phyloP scores from a whole-genome alignment of 371 early-diverging fungal genomes.

The Apophysomyces trapeziformis region DNA sequence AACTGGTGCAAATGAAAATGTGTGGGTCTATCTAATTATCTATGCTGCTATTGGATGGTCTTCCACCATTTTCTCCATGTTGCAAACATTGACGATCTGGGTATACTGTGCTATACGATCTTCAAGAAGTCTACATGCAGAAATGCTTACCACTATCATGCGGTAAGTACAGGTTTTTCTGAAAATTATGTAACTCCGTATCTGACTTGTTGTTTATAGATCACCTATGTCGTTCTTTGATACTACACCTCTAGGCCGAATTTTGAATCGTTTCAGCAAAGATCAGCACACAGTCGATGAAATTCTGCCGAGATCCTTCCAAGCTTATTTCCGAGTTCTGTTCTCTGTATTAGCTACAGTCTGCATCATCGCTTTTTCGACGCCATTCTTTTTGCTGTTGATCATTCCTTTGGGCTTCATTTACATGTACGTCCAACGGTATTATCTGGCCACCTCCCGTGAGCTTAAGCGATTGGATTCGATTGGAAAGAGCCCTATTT shows the following conservation, averaged over 20 bases:
- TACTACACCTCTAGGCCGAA: slow-evolving; percentile 87
- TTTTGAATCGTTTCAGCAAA: slow-evolving; percentile 87
- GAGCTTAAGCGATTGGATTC: slow-evolving; percentile 85
- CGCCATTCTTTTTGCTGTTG: slow-evolving; percentile 63
- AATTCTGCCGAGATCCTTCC: slow-evolving; percentile 66
- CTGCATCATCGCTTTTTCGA: slow-evolving; percentile 61
- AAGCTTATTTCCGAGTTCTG: slow-evolving; percentile 58
- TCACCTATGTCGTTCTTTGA: slow-evolving; percentile 92
- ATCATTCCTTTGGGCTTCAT: slow-evolving; percentile 62
- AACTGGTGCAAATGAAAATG: slow-evolving; percentile 30
- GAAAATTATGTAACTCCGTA: neutral
- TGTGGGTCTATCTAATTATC: slow-evolving; percentile 70
- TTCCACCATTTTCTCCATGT: slow-evolving; percentile 66
- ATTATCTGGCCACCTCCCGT: slow-evolving; percentile 76
- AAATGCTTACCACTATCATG: slow-evolving; percentile 58
- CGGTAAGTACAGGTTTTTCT: slow-evolving; percentile 20
- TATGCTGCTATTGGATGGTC: slow-evolving; percentile 84
- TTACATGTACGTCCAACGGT: slow-evolving; percentile 70
- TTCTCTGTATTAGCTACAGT: slow-evolving; percentile 62
- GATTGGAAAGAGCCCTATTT: slow-evolving; percentile 80
- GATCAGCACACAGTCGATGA: slow-evolving; percentile 89
- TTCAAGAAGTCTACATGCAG: slow-evolving; percentile 61
- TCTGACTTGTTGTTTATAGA: slow-evolving; percentile 31
- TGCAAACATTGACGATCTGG: slow-evolving; percentile 80
- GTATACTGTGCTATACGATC: slow-evolving; percentile 83